Conservation (phyloP, 306 rosid genomes). For the Begonia peltatifolia region DNA sequence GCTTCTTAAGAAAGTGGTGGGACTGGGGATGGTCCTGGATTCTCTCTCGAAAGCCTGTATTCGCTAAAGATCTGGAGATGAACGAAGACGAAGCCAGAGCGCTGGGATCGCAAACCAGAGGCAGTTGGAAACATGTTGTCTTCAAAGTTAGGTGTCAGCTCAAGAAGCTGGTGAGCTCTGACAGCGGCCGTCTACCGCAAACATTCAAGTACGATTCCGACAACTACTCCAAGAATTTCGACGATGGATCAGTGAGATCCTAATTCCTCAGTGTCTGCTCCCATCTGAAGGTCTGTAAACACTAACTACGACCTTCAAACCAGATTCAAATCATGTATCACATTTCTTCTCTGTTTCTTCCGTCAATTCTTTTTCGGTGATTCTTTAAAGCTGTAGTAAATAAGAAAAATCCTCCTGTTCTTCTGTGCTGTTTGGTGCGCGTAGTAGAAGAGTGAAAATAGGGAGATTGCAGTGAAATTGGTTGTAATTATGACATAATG, state of each 20-base stretch:
- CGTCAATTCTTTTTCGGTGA: no score
- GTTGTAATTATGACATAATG: no score
- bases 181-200: conserved; percentile 52
- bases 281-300: no score
- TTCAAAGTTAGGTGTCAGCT: conserved; percentile 55
- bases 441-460: no score
- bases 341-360: no score
- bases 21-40: conserved; percentile 71
- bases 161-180: conserved; percentile 31
- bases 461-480: no score
- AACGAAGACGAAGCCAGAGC: conserved; percentile 58
- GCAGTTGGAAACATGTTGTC: conserved; percentile 61
- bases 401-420: no score
- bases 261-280: background rate
- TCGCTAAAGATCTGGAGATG: conserved; percentile 76
- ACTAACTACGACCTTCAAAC: background rate
- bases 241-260: conserved; percentile 7
- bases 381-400: no score
- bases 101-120: conserved; percentile 45
- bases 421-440: no score
- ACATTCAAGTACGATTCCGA: conserved; percentile 36
- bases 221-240: conserved; percentile 27
- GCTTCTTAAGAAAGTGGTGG: conserved; percentile 69
- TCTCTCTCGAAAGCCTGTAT: conserved; percentile 50
- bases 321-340: conserved; percentile 6